A percentile compares a stretch with the other conserved stretches of the same genome.
Conservation (phyloP, 257 asterid genomes). For the Jaltomata sinuosa region DNA sequence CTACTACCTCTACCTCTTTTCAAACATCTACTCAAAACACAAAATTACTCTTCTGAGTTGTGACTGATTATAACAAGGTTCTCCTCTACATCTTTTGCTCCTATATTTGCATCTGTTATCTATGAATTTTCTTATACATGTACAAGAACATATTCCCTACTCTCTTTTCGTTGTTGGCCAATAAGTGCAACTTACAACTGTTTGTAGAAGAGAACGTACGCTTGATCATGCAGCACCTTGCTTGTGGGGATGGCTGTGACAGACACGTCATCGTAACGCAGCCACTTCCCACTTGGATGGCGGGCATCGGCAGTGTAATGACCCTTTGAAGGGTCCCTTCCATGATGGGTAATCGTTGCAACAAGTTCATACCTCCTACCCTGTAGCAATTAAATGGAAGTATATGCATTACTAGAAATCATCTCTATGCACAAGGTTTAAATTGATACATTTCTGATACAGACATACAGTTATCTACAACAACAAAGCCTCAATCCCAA, state of each 20-base stretch:
- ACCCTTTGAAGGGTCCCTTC: slow-evolving; percentile 69
- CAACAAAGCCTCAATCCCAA: neutral
- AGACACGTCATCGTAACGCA: slow-evolving; percentile 68
- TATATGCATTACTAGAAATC: neutral
- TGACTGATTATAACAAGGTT: neutral
- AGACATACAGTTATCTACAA: neutral
- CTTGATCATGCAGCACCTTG: slow-evolving; percentile 69
- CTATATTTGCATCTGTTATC: slow-evolving; percentile 5
- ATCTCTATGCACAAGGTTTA: neutral
- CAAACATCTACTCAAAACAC: neutral
- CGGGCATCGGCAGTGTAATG: slow-evolving; percentile 85
- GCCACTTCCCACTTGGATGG: slow-evolving; percentile 66
- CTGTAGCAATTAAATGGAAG: slow-evolving; percentile 18
- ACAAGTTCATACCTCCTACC: slow-evolving; percentile 57
- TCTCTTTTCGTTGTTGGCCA: neutral
- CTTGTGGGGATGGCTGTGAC: slow-evolving; percentile 43
- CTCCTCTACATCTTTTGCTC: slow-evolving; percentile 9
- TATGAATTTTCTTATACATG: slow-evolving; percentile 20
- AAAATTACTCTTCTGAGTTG: slow-evolving; percentile 4
- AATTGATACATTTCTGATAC: neutral
- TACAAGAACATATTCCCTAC: slow-evolving; percentile 21
- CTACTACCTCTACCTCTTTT: neutral
- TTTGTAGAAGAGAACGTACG: slow-evolving; percentile 66
- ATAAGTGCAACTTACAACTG: slow-evolving; percentile 25
- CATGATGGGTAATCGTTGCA: slow-evolving; percentile 77